These are phyloP conservation scores for Colletotrichum sp. DNA, from an alignment of 2,329 filamentous ascomycete genomes.

Conservation along the genomic window DNA sequence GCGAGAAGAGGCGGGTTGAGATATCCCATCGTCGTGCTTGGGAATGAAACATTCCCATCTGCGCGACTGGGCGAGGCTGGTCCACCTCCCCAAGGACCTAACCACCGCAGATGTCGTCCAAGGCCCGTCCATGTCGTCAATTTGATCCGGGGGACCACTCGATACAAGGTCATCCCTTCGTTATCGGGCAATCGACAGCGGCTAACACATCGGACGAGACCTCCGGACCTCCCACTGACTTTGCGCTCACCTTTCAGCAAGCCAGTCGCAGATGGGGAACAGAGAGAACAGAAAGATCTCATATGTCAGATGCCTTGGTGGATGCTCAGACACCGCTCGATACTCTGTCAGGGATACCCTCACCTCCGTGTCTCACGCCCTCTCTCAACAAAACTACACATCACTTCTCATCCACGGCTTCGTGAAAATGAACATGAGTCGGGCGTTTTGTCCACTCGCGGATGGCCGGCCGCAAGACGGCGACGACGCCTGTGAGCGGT, in stretches of 20 bases:
- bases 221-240: constrained; percentile 4
- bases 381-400: neutral
- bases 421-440: neutral
- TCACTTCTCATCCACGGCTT: constrained; percentile 13
- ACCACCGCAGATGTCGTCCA: neutral
- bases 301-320: constrained; percentile 8
- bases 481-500: neutral
- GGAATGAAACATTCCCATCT: constrained; percentile 21
- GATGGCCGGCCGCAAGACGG: neutral
- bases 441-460: neutral
- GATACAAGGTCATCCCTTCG: constrained; percentile 17
- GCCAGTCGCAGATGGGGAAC: neutral
- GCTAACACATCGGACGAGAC: constrained; percentile 5
- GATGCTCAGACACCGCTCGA: constrained; percentile 8
- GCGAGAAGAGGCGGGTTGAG: neutral
- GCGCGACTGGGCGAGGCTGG: constrained; percentile 16
- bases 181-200: constrained; percentile 14
- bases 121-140: neutral
- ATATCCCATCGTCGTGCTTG: constrained; percentile 17
- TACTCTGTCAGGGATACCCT: constrained; percentile 4
- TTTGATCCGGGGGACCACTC: neutral
- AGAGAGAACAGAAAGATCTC: neutral
- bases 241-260: neutral
- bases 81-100: neutral
- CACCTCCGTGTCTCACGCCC: constrained; percentile 1